These are phyloP conservation scores for Pyricularia grisea DNA, from an alignment of 2,329 filamentous ascomycete species.

Conservation along the genomic window DNA sequence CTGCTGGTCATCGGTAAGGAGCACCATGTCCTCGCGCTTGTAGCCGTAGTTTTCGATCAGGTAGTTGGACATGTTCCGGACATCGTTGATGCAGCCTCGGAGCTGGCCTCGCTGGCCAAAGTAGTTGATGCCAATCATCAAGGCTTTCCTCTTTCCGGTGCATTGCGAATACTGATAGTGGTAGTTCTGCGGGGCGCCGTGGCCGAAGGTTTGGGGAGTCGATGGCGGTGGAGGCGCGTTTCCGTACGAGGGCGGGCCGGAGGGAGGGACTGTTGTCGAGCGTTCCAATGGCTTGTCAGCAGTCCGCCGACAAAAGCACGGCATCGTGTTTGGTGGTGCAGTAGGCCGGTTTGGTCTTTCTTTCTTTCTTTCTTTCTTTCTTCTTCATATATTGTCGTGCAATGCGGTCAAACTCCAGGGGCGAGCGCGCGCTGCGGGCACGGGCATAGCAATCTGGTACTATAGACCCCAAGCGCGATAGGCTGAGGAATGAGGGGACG, in stretches of 20 bases:
- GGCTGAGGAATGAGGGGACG: neutral
- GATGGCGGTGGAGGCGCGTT: constrained; percentile 59
- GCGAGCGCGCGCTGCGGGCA: neutral
- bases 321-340: neutral
- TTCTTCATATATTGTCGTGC: neutral
- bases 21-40: constrained; percentile 92
- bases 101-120: constrained; percentile 87
- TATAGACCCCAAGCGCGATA: neutral
- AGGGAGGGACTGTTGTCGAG: neutral
- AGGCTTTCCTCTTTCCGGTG: constrained; percentile 77
- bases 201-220: constrained; percentile 63
- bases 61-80: constrained; percentile 92
- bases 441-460: neutral
- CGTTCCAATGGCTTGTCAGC: neutral
- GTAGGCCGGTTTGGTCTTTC: constrained; percentile 9
- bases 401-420: neutral
- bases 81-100: constrained; percentile 92
- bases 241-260: constrained; percentile 9
- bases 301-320: neutral
- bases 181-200: constrained; percentile 72
- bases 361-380: neutral
- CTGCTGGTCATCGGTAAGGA: constrained; percentile 92
- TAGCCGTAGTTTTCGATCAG: constrained; percentile 85
- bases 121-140: constrained; percentile 94
- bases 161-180: constrained; percentile 88